Percentiles rank a stretch among this genome's conserved stretches.
phyloP scores from a whole-genome alignment of 495 filamentous ascomycete species.

The Hypomontagnella submonticulosa region DNA sequence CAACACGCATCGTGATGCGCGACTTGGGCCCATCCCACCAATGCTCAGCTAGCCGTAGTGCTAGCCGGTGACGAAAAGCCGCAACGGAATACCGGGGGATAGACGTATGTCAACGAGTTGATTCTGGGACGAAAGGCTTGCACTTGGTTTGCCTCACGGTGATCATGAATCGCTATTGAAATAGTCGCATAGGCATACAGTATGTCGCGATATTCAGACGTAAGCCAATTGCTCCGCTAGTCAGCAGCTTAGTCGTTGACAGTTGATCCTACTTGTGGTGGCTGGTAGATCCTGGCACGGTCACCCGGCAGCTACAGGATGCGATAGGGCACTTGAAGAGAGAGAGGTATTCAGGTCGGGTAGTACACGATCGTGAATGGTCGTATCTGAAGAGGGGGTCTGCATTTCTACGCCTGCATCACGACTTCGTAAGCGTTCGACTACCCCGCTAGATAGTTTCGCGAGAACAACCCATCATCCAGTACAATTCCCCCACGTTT shows the following conservation, averaged over 20 bases:
- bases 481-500: conserved; percentile 53
- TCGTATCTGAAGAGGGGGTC: conserved; percentile 39
- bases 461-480: conserved; percentile 44
- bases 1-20: conserved; percentile 34
- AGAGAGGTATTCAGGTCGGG: conserved; percentile 17
- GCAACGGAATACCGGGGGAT: conserved; percentile 12
- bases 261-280: background rate
- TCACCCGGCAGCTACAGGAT: conserved; percentile 17
- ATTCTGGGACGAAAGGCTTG: background rate
- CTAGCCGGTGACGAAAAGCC: conserved; percentile 31
- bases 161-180: conserved; percentile 21
- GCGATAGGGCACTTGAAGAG: conserved; percentile 1
- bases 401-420: conserved; percentile 28
- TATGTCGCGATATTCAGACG: conserved; percentile 18
- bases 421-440: conserved; percentile 33
- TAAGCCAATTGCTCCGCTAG: conserved; percentile 25
- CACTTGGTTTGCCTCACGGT: conserved; percentile 5
- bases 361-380: conserved; percentile 41
- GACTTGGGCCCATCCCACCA: conserved; percentile 35
- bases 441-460: conserved; percentile 45
- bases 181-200: conserved; percentile 1
- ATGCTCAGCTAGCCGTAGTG: conserved; percentile 27
- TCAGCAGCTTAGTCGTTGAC: conserved; percentile 13
- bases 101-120: conserved; percentile 18
- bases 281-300: conserved; percentile 21